Conservation (phyloP, 2,329 filamentous ascomycete genomes). For the Ophiostoma quercus region DNA sequence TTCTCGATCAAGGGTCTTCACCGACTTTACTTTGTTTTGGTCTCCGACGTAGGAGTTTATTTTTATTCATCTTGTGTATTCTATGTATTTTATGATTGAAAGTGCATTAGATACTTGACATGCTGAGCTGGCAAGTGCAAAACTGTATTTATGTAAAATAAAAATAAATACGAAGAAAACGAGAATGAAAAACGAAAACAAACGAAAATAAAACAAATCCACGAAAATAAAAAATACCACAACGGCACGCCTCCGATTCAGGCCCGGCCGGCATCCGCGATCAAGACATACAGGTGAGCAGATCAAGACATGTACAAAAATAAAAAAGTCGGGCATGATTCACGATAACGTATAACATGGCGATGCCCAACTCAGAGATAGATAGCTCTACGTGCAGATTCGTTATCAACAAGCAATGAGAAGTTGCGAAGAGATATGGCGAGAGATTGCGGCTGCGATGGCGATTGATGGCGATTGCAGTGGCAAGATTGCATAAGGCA, state of each 20-base stretch:
- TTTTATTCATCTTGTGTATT: too few relatives aligned
- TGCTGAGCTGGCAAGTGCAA: neutral
- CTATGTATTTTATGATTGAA: too few relatives aligned
- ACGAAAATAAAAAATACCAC: neutral
- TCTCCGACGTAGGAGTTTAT: conserved; percentile 1
- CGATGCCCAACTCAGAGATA: neutral
- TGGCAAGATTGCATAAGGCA: neutral
- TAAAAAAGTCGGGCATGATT: neutral
- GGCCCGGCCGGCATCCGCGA: neutral
- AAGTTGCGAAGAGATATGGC: neutral
- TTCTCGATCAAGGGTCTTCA: conserved; percentile 10
- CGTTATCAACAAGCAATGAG: neutral
- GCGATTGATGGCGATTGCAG: neutral
- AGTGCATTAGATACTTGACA: too few relatives aligned
- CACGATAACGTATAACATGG: conserved; percentile 7
- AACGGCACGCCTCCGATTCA: neutral
- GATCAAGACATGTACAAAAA: neutral
- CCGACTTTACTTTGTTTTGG: conserved; percentile 4
- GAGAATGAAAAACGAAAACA: neutral
- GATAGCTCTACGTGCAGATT: neutral
- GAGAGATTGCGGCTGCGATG: neutral
- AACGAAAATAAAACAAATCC: neutral
- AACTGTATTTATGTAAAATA: neutral
- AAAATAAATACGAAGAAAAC: neutral
- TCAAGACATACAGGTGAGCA: neutral